A percentile compares a stretch with the other conserved stretches of the same genome.
Conservation (phyloP, 371 early-diverging fungal species). For the Apophysomyces sp. region DNA sequence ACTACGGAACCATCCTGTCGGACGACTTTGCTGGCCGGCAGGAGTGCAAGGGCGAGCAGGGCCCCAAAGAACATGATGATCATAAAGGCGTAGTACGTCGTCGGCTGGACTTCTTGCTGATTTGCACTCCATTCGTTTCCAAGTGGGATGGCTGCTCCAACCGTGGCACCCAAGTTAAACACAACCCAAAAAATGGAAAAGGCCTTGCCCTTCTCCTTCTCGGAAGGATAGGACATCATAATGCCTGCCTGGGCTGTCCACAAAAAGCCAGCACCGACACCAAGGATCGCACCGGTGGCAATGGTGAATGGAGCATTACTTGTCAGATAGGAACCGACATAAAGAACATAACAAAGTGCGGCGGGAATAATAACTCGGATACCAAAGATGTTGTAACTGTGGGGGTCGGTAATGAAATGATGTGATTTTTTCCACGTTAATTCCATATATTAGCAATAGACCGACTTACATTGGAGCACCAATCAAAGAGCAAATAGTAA, state of each 20-base stretch:
- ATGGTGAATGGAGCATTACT: slow-evolving; percentile 21
- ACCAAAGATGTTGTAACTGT: slow-evolving; percentile 57
- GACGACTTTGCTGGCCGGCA: slow-evolving; percentile 62
- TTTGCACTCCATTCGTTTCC: slow-evolving; percentile 64
- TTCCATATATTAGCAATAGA: background rate
- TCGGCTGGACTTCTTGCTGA: slow-evolving; percentile 63
- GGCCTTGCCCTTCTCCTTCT: slow-evolving; percentile 71
- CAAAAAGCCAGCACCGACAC: slow-evolving; percentile 16
- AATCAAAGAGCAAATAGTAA: slow-evolving; percentile 66
- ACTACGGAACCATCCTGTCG: slow-evolving; percentile 68
- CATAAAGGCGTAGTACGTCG: slow-evolving; percentile 70
- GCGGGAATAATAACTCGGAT: slow-evolving; percentile 54
- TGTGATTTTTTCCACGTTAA: background rate
- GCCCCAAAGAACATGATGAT: slow-evolving; percentile 66
- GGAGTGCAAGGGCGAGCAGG: slow-evolving; percentile 48
- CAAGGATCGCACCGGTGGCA: slow-evolving; percentile 49
- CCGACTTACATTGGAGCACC: slow-evolving; percentile 48
- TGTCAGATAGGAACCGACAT: slow-evolving; percentile 56
- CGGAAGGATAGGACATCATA: slow-evolving; percentile 79
- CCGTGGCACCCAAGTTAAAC: slow-evolving; percentile 76
- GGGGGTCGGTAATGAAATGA: background rate
- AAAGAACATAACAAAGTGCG: slow-evolving; percentile 57
- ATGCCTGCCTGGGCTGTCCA: slow-evolving; percentile 72
- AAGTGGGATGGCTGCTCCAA: slow-evolving; percentile 73
- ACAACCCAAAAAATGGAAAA: slow-evolving; percentile 77